Evolutionary conservation across 768 basidiomycete genomes (phyloP).

Genomic region (Leucosporidium creatinivorum): DNA sequence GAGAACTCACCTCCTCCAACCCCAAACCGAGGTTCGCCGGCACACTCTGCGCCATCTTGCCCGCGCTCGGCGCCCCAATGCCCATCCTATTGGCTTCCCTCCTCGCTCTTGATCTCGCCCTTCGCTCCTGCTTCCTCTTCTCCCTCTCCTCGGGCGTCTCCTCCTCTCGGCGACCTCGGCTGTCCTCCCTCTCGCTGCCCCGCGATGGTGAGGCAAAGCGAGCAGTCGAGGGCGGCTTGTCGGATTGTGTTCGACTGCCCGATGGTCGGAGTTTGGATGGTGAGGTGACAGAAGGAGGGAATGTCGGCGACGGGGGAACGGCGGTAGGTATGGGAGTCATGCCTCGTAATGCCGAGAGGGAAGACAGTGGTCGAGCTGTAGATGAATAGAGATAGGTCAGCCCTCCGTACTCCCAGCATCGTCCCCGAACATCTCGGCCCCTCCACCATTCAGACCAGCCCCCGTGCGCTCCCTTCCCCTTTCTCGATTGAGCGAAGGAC

Average conservation of each 20-base stretch:
- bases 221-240: neutral
- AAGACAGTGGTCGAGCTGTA: conserved; percentile 19
- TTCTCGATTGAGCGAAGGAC: neutral
- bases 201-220: neutral
- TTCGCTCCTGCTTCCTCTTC: too few species aligned
- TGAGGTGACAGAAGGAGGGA: neutral
- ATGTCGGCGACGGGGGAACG: neutral
- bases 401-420: neutral
- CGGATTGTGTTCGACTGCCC: neutral
- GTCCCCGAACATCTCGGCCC: too few species aligned
- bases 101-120: too few species aligned
- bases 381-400: neutral
- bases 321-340: conserved; percentile 18
- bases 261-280: neutral
- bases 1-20: too few species aligned
- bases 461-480: neutral
- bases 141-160: too few species aligned
- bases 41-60: too few species aligned
- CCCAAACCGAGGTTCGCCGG: too few species aligned
- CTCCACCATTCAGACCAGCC: too few species aligned
- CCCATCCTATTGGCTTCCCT: too few species aligned
- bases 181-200: too few species aligned
- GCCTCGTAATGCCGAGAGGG: conserved; percentile 13
- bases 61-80: too few species aligned
- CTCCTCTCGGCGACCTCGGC: too few species aligned